Conservation (phyloP, 352 stramenopile genomes). For the Globisporangium emineosum region DNA sequence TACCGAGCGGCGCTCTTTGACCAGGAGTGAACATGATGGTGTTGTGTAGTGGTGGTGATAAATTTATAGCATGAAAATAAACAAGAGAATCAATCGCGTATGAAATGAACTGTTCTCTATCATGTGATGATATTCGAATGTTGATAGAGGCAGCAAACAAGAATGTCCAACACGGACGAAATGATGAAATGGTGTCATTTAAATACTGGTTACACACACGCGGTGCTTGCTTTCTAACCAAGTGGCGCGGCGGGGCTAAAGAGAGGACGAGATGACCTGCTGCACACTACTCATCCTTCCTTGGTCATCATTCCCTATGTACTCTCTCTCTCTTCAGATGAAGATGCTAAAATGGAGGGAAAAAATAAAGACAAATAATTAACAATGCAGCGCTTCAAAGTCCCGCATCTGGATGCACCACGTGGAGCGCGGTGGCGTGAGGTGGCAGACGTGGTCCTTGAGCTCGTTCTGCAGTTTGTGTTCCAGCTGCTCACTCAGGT, state of each 20-base stretch:
- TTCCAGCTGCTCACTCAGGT: conserved; percentile 60
- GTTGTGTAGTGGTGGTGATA: background rate
- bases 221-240: background rate
- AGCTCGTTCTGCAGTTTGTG: conserved; percentile 35
- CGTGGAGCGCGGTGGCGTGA: conserved; percentile 73
- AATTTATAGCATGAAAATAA: background rate
- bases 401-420: conserved; percentile 84
- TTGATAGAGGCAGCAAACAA: background rate
- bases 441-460: conserved; percentile 39
- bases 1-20: conserved; percentile 47
- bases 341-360: background rate
- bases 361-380: conserved; percentile 12
- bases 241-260: background rate
- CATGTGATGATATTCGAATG: background rate
- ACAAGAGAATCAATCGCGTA: no score
- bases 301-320: background rate
- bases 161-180: background rate
- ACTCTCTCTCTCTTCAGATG: background rate
- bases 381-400: conserved; percentile 64
- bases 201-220: conserved; percentile 3
- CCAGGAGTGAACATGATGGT: conserved; percentile 23
- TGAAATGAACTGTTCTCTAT: no score
- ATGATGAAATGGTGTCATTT: background rate
- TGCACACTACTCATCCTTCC: background rate
- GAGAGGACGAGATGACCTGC: background rate